A percentile compares a stretch with the other conserved stretches of the same genome.
These are phyloP conservation scores for Bigelowiella natans DNA, from an alignment of 78 protist genomes.

Conservation along the genomic window DNA sequence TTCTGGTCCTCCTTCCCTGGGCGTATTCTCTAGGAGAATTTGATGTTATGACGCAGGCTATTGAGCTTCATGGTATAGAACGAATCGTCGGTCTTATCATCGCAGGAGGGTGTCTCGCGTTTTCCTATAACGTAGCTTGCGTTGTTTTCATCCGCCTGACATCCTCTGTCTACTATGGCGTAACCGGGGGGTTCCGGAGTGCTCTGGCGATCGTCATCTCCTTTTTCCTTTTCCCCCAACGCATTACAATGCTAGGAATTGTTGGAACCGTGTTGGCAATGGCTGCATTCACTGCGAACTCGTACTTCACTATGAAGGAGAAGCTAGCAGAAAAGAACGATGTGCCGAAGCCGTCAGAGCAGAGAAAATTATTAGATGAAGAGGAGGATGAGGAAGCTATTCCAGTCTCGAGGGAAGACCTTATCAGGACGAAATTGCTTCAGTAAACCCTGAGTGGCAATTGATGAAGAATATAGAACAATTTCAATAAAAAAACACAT, in stretches of 20 bases:
- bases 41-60: neutral
- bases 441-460: too few relatives aligned
- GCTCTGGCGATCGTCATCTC: neutral
- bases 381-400: too few relatives aligned
- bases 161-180: neutral
- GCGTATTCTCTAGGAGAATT: neutral
- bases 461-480: too few relatives aligned
- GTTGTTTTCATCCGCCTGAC: neutral
- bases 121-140: neutral
- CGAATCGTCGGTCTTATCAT: neutral
- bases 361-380: too few relatives aligned
- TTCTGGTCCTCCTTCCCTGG: neutral
- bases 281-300: neutral
- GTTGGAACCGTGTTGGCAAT: neutral
- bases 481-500: too few relatives aligned
- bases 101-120: neutral
- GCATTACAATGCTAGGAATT: neutral
- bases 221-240: neutral
- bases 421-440: too few relatives aligned
- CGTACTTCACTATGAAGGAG: neutral
- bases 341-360: too few relatives aligned
- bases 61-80: neutral
- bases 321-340: neutral
- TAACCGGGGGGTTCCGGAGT: neutral
- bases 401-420: too few relatives aligned